Evolutionary conservation across 148 eudicot genomes (phyloP).

Genomic region (Pouteria glomerata): DNA sequence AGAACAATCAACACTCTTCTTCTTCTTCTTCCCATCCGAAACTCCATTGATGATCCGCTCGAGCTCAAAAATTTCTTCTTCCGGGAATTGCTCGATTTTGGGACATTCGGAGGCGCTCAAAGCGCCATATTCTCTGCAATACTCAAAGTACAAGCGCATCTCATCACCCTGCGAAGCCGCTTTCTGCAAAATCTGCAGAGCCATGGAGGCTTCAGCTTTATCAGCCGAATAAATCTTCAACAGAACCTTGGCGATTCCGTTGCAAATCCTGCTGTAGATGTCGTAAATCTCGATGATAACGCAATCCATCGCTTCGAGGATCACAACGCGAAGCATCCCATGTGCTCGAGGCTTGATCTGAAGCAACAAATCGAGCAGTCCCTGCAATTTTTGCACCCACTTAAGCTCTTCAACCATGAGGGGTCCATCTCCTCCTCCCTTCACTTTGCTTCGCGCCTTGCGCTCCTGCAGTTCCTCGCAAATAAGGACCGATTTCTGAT

Average conservation of each 20-base stretch:
- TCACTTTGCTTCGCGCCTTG: neutral
- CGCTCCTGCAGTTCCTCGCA: conserved; percentile 28
- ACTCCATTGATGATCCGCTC: conserved; percentile 39
- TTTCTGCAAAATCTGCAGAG: conserved; percentile 46
- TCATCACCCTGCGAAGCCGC: conserved; percentile 57
- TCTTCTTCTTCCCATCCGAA: neutral
- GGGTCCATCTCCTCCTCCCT: neutral
- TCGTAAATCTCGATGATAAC: conserved; percentile 60
- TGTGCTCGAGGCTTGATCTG: conserved; percentile 41
- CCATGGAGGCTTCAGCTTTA: conserved; percentile 42
- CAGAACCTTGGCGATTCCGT: conserved; percentile 46
- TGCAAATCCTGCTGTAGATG: conserved; percentile 58
- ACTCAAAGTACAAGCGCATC: conserved; percentile 39
- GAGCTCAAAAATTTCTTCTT: conserved; percentile 6
- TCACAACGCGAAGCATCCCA: conserved; percentile 16
- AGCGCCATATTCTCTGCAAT: conserved; percentile 48
- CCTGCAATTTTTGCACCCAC: conserved; percentile 56
- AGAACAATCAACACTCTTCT: no score
- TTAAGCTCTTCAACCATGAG: conserved; percentile 22
- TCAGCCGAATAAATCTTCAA: conserved; percentile 31
- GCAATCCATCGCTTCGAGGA: conserved; percentile 77
- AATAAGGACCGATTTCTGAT: conserved; percentile 46
- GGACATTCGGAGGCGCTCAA: conserved; percentile 40
- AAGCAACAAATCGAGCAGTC: conserved; percentile 46
- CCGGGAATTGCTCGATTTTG: neutral